Evolutionary conservation across 208 protist genomes (phyloP).

Genomic region (Naegleria lovaniensis): DNA sequence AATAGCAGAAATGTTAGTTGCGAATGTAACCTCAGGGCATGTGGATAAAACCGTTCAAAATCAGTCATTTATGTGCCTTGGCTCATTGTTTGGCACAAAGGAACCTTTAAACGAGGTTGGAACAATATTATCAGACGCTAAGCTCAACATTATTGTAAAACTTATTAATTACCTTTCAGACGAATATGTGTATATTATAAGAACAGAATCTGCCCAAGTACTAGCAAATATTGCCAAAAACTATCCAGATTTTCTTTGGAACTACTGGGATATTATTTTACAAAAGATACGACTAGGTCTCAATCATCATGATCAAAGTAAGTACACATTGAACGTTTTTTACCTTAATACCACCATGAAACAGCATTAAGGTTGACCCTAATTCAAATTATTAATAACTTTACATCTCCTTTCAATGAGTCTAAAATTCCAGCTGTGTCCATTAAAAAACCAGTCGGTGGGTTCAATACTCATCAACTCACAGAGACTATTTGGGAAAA

Average conservation of each 20-base stretch:
- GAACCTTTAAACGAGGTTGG: neutral
- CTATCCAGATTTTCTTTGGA: neutral
- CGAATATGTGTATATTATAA: neutral
- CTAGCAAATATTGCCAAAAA: constrained; percentile 12
- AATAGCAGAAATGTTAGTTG: neutral
- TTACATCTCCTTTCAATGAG: neutral
- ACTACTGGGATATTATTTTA: neutral
- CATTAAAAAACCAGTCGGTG: neutral
- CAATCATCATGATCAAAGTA: neutral
- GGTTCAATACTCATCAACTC: neutral
- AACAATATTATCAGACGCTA: neutral
- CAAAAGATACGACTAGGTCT: neutral
- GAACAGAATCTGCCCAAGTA: neutral
- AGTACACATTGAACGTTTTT: neutral
- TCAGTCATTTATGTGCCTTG: neutral
- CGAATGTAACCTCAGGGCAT: neutral
- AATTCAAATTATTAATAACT: neutral
- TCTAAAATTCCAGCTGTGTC: neutral
- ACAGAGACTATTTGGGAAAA: neutral
- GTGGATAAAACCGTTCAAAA: neutral
- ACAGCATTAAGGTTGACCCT: neutral
- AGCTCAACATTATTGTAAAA: neutral
- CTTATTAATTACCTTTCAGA: neutral
- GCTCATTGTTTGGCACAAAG: neutral
- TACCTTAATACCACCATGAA: neutral